Percentiles rank a stretch among this genome's conserved stretches.
These are phyloP conservation scores for Globisporangium spinosum DNA, from an alignment of 352 stramenopile species.

Conservation along the genomic window DNA sequence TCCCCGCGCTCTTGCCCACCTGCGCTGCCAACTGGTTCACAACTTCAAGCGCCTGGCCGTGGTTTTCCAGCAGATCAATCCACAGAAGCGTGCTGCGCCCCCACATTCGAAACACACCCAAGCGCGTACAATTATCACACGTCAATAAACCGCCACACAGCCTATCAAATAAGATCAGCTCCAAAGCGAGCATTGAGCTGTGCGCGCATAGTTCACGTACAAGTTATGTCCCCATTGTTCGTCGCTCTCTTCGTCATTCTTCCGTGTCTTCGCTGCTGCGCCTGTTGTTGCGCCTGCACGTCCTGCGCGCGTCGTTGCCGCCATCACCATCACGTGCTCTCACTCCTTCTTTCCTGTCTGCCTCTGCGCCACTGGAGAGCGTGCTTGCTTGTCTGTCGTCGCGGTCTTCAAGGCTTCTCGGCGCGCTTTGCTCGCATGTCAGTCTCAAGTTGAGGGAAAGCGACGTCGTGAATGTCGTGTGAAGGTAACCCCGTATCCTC, in stretches of 20 bases:
- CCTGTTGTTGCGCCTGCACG: background rate
- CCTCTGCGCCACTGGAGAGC: background rate
- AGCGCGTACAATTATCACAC: background rate
- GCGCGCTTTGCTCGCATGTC: conserved; percentile 1
- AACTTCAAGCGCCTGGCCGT: conserved; percentile 2
- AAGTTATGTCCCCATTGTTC: background rate
- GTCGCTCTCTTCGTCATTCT: background rate
- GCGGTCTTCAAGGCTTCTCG: background rate
- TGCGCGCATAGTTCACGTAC: background rate
- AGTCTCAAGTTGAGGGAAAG: background rate
- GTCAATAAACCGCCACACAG: background rate
- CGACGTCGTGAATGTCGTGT: background rate
- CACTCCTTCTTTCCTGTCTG: background rate
- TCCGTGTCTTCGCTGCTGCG: background rate
- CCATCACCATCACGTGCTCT: background rate
- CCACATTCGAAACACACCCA: background rate
- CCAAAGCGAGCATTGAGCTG: background rate
- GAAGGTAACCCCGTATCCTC: background rate
- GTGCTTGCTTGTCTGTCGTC: no score
- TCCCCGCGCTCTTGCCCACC: background rate
- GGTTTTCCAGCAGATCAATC: conserved; percentile 19
- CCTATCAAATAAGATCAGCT: background rate
- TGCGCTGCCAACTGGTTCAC: conserved; percentile 5
- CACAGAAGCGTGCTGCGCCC: conserved; percentile 12
- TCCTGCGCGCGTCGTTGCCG: background rate